Evolutionary conservation across 2,329 filamentous ascomycete species (phyloP).

Genomic region (Cercospora canescens): DNA sequence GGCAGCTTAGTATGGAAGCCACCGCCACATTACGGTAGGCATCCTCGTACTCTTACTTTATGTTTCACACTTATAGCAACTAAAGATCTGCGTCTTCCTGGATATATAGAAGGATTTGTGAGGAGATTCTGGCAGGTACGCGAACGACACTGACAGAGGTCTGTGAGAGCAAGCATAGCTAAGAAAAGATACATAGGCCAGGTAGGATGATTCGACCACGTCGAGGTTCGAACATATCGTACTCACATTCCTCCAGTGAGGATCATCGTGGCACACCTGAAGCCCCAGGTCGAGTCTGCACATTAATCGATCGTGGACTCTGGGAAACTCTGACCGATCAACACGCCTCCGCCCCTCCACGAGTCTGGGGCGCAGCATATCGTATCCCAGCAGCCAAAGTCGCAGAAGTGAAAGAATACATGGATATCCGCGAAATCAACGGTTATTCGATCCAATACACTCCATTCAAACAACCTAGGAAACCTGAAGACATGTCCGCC

Average conservation of each 20-base stretch:
- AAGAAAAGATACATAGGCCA: conserved; percentile 22
- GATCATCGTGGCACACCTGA: conserved; percentile 92
- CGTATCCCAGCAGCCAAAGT: conserved; percentile 78
- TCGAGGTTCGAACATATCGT: not conserved
- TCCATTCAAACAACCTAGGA: conserved; percentile 55
- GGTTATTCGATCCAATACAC: conserved; percentile 94
- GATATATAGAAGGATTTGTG: conserved; percentile 91
- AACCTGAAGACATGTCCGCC: conserved; percentile 53
- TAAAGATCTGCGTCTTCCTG: conserved; percentile 78
- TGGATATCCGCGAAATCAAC: conserved; percentile 93
- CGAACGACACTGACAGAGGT: conserved; percentile 1
- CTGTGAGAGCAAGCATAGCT: not conserved
- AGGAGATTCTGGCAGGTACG: conserved; percentile 96
- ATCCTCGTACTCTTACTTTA: not conserved
- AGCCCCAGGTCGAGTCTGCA: conserved; percentile 86
- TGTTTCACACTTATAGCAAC: not conserved
- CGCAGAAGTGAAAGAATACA: conserved; percentile 79
- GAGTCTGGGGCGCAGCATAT: conserved; percentile 83
- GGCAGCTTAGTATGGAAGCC: conserved; percentile 99
- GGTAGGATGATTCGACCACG: conserved; percentile 25
- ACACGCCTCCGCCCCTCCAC: conserved; percentile 60
- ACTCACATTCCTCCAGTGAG: conserved; percentile 57
- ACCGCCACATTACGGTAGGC: conserved; percentile 85
- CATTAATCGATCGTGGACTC: conserved; percentile 79
- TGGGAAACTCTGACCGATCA: conserved; percentile 75